Evolutionary conservation across 2,329 filamentous ascomycete genomes (phyloP).

Genomic region (Zopfia rhizophila): DNA sequence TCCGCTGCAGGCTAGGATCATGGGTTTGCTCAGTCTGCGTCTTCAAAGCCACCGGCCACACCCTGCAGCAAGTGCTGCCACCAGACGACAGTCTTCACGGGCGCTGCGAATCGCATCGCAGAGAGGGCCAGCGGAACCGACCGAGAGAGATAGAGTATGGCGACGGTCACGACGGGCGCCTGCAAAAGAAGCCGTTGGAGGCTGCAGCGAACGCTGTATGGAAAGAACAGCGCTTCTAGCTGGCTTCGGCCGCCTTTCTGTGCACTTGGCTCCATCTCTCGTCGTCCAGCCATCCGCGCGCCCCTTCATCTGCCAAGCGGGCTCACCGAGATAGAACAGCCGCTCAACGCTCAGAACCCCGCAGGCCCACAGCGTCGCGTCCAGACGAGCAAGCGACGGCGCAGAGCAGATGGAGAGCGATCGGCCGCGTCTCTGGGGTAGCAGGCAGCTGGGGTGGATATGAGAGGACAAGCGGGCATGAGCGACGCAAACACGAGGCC

Average conservation of each 20-base stretch:
- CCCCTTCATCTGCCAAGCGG: conserved; percentile 9
- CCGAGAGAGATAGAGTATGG: conserved; percentile 30
- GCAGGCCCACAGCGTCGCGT: conserved; percentile 26
- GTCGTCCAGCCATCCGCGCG: conserved; percentile 1
- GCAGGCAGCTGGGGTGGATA: no score
- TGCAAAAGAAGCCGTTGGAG: conserved; percentile 28
- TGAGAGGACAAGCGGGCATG: no score
- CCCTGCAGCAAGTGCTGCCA: conserved; percentile 32
- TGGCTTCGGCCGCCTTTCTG: conserved; percentile 12
- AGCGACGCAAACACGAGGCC: no score
- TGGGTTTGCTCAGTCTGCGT: conserved; percentile 36
- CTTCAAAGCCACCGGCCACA: conserved; percentile 40
- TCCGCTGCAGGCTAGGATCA: conserved; percentile 19
- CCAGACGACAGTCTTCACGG: conserved; percentile 32
- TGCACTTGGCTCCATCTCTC: not conserved
- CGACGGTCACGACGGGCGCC: conserved; percentile 14
- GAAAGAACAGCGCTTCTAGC: conserved; percentile 43
- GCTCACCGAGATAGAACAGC: conserved; percentile 6
- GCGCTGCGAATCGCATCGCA: conserved; percentile 36
- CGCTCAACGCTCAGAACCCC: conserved; percentile 22
- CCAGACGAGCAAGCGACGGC: not conserved
- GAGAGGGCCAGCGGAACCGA: conserved; percentile 42
- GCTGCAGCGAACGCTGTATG: conserved; percentile 49
- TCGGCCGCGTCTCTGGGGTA: no score
- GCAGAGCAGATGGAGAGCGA: no score